Conservation (phyloP, 148 eudicot genomes). For the Linanthus parryae region DNA sequence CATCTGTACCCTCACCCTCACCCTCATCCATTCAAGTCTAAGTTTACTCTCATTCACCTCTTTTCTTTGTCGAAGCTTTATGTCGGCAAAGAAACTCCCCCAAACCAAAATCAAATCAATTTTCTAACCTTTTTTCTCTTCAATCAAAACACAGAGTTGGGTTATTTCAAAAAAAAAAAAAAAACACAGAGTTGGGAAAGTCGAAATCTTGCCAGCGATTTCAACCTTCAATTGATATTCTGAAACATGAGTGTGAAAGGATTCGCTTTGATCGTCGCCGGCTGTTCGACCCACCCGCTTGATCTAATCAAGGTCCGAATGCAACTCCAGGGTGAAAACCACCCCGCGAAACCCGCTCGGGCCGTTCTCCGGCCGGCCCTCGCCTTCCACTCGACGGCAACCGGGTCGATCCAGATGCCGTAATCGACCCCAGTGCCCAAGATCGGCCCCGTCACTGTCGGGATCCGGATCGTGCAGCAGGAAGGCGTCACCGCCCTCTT, state of each 20-base stretch:
- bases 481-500: constrained; percentile 42
- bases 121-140: too few relatives aligned
- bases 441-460: constrained; percentile 34
- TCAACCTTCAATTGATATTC: too few relatives aligned
- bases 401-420: background rate
- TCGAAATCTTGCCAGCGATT: too few relatives aligned
- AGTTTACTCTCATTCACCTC: too few relatives aligned
- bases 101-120: too few relatives aligned
- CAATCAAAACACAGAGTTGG: too few relatives aligned
- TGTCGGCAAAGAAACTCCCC: too few relatives aligned
- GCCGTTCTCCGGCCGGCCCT: constrained; percentile 32
- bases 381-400: constrained; percentile 17
- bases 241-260: constrained; percentile 42
- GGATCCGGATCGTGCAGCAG: constrained; percentile 23
- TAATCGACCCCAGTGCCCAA: constrained; percentile 14
- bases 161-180: too few relatives aligned
- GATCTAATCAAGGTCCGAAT: constrained; percentile 56
- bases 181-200: too few relatives aligned
- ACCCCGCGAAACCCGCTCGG: constrained; percentile 1
- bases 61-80: too few relatives aligned
- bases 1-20: too few relatives aligned
- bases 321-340: constrained; percentile 51
- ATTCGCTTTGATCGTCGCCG: constrained; percentile 51
- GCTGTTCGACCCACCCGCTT: constrained; percentile 55
- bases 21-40: too few relatives aligned